Percentiles rank a stretch among this genome's conserved stretches.
phyloP scores from a whole-genome alignment of 1,284 basidiomycete genomes.

The Microbotryum lychnidis-dioicae region DNA sequence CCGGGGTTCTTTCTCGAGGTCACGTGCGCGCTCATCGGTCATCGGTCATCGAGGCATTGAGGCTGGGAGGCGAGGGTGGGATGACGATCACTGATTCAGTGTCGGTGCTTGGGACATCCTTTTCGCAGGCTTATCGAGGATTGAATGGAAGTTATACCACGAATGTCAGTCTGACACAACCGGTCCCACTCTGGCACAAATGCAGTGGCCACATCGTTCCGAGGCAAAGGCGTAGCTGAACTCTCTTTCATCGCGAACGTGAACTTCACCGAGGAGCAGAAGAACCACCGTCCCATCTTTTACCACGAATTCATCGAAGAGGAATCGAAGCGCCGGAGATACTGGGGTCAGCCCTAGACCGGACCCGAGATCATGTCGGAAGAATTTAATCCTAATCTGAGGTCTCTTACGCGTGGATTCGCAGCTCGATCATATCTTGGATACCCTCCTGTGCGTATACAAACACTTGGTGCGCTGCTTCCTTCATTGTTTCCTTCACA shows the following conservation, averaged over 20 bases:
- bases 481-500: neutral
- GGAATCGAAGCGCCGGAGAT: slow-evolving; percentile 17
- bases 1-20: slow-evolving; percentile 50
- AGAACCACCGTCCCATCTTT: slow-evolving; percentile 34
- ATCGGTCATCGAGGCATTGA: neutral
- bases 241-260: too few species aligned
- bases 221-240: too few species aligned
- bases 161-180: slow-evolving; percentile 2
- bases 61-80: neutral
- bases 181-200: too few species aligned
- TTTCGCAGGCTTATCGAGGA: slow-evolving; percentile 27
- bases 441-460: slow-evolving; percentile 18
- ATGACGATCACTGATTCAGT: neutral
- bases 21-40: neutral
- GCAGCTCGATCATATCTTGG: slow-evolving; percentile 32
- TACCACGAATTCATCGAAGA: slow-evolving; percentile 32
- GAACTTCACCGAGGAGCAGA: neutral
- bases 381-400: neutral
- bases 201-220: too few species aligned
- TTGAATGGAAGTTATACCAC: slow-evolving; percentile 31
- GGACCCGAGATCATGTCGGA: neutral
- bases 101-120: slow-evolving; percentile 9
- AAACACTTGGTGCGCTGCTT: neutral
- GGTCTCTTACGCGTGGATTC: neutral
- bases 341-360: slow-evolving; percentile 3